Conservation (phyloP, 2,329 filamentous ascomycete genomes). For the Myriosclerotinia scirpicola region DNA sequence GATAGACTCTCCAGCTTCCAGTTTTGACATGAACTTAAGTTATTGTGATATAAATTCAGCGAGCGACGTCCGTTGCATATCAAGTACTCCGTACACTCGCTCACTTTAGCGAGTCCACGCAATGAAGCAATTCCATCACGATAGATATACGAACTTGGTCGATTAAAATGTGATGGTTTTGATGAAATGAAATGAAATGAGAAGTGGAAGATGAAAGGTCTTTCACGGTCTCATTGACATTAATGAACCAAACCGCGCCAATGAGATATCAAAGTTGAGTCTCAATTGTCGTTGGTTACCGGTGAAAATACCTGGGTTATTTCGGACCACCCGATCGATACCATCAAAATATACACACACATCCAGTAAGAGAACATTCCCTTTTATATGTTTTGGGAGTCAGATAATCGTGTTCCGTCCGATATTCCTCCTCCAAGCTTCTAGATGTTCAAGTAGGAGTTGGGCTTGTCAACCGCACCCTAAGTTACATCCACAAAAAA, state of each 20-base stretch:
- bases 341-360: background rate
- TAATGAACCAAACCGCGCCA: background rate
- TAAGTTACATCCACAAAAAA: no score
- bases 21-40: no score
- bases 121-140: background rate
- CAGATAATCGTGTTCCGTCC: no score
- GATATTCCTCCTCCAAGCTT: no score
- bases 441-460: no score
- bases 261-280: conserved; percentile 6
- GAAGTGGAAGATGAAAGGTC: background rate
- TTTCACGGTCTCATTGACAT: background rate
- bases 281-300: background rate
- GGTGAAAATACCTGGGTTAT: background rate
- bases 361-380: background rate
- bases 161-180: background rate
- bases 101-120: no score
- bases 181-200: background rate
- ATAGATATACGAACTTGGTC: background rate
- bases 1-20: no score
- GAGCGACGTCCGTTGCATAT: no score
- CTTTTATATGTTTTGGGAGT: no score
- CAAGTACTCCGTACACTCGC: no score
- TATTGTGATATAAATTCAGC: no score
- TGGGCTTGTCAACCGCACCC: no score
- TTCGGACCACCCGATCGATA: background rate